Base-by-base conservation (phyloP, 257 asterid genomes). In the Lithospermum erythrorhizon region DNA sequence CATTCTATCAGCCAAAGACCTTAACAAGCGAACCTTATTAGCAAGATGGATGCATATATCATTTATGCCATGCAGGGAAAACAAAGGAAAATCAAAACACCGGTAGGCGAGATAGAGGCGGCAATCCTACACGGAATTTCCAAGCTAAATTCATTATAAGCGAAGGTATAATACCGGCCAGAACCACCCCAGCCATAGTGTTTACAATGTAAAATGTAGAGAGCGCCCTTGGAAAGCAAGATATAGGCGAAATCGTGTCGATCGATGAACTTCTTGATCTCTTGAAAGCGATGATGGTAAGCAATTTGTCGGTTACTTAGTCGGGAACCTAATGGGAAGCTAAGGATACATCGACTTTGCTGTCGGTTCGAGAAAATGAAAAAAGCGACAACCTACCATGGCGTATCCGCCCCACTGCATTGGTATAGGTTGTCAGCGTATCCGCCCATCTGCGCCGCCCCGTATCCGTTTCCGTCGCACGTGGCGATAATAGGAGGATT, bases 281-380 rank as follows among this genome's bases (percentile, higher is more conserved):
- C 62, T 63, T 20, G 65, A 27, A 52, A 76, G 48, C 2, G 76
- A 56, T 8, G 89, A 77, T 5, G 75, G 32, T 62, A 78, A 47
- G 15, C 76, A 73, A 32, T 74, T 78, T 30, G 84, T 87, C 51
- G 83, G 82, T 69, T 87, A 90, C 63, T 95, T 84, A 60, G 95
- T 90, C 27, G 81, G 72, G 65, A 83, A 49, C 97, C 94, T 25
- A 71, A 70, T 5, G 95, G 95, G 35, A 84, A 74, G 64, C 84
- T 93, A 87, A 71, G 97, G 97, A 21, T 79, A 81, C 17, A 77
- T 90, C 35, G 75, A 72, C 6, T 79, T 90, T 53, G 80, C 94
- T 90, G 84, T 19, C 74, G 69, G 22, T 78, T 87, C 60, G 57
- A 75, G 1, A 89, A 76, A 0, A 88, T 76, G 53, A 32, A 32